Evolutionary conservation across 2,329 filamentous ascomycete species (phyloP).

Genomic region (Fusarium sp.): DNA sequence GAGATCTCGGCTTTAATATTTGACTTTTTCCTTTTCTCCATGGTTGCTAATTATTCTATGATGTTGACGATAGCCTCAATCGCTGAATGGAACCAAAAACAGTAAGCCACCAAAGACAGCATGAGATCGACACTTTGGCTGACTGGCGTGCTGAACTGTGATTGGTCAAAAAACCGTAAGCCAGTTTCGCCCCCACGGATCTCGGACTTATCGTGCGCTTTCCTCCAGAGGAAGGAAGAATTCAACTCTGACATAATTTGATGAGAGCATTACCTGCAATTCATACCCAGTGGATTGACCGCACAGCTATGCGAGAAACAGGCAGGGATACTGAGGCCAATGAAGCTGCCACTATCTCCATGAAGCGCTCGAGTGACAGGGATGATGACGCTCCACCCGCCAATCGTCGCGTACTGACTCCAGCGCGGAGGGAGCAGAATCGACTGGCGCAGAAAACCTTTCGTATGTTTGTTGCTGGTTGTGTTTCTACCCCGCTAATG

Average conservation of each 20-base stretch:
- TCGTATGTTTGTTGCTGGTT: slow-evolving; percentile 16
- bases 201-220: neutral
- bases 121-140: neutral
- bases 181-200: slow-evolving; percentile 4
- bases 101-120: slow-evolving; percentile 17
- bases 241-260: neutral
- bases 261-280: neutral
- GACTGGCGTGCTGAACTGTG: neutral
- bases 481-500: neutral
- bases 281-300: rapidly evolving
- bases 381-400: neutral
- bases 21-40: neutral
- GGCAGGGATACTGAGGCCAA: rapidly evolving
- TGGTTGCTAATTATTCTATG: neutral
- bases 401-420: slow-evolving; percentile 30
- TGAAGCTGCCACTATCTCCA: rapidly evolving
- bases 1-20: rapidly evolving
- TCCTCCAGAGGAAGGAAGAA: neutral
- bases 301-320: neutral
- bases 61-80: neutral
- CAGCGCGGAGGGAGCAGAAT: slow-evolving; percentile 43
- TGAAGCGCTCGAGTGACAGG: neutral
- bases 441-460: slow-evolving; percentile 39
- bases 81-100: neutral
- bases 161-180: slow-evolving; percentile 39